Base-by-base conservation (phyloP, 2,329 filamentous ascomycete genomes). In the Diaporthe ilicicola region DNA sequence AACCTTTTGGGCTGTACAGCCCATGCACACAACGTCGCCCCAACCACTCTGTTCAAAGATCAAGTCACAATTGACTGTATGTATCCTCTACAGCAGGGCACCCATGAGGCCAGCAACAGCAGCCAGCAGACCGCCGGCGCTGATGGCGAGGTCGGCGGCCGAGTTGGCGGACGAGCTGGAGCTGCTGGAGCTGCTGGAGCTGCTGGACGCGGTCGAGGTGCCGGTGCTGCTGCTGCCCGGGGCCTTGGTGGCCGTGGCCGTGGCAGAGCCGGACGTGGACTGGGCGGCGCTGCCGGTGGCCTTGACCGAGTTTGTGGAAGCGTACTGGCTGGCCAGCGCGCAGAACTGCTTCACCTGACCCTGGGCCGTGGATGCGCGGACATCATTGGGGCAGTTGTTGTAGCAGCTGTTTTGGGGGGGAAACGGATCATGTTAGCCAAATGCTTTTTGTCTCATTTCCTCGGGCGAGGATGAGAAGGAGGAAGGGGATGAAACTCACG, bases 321-420 rank as follows among this genome's bases (percentile, higher is more conserved):
- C 70, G 78, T 81, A 84, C 76, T 83, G 80, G 71, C 80, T 83
- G 71, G 83, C 84, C 74, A 84, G 82, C 70, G 78, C 77, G 81
- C 86, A 88, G 81, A 79, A 84, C 75, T 82, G 80, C 72, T 77
- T 76, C 73, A 84, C 81, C 76, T 84, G 81, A 74, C 79, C 76
- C 62, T 79, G 73, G 74, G 80, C 80, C 24, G 77, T 67, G 66
- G 74, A 67, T 72, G 76, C 79, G 55, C 83, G 81, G 64, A 76
- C 1, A 78, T 88, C 86, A 75, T 84, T 80, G 76, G 86, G 86
- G 82, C 86, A 88, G 84, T 88, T 88, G 82, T 86, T 86, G 81
- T 83, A 88, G 84, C 86, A 88, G 73, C 84, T 86, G 69, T 55
- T 13, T n/a, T 17, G 17, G 15, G 5, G 44, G 27, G 2, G 32